Percentiles rank a stretch among this genome's conserved stretches.
These are phyloP conservation scores for Kodamaea nitidulidarum DNA, from an alignment of 805 yeast genomes.

Conservation along the genomic window DNA sequence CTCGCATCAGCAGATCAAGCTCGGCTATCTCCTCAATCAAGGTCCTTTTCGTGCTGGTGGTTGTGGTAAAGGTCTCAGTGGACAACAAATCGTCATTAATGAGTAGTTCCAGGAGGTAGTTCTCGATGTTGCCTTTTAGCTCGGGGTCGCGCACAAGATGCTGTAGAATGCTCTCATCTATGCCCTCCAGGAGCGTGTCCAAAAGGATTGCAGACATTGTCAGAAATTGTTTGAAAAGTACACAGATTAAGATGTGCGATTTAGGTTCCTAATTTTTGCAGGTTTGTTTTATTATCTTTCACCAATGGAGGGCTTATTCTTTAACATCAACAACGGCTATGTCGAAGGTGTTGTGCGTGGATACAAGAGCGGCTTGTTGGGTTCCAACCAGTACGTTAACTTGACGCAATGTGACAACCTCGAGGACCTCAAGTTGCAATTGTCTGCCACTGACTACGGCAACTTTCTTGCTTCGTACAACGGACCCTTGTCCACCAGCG, in stretches of 20 bases:
- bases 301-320: slow-evolving; percentile 86
- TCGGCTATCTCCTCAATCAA: slow-evolving; percentile 72
- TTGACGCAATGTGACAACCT: slow-evolving; percentile 93
- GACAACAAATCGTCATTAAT: slow-evolving; percentile 47
- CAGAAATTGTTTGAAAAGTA: too few relatives aligned
- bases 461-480: slow-evolving; percentile 80
- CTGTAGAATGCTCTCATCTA: slow-evolving; percentile 21
- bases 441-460: slow-evolving; percentile 95
- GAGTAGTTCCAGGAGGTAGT: slow-evolving; percentile 38
- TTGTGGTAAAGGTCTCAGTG: slow-evolving; percentile 39
- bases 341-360: slow-evolving; percentile 96
- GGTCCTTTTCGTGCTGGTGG: slow-evolving; percentile 27
- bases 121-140: slow-evolving; percentile 20
- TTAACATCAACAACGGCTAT: slow-evolving; percentile 86
- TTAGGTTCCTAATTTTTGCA: too few relatives aligned
- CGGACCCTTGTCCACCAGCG: slow-evolving; percentile 76
- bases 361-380: slow-evolving; percentile 77
- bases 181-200: slow-evolving; percentile 25
- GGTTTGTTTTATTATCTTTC: slow-evolving; percentile 1
- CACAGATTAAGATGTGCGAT: too few relatives aligned
- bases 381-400: slow-evolving; percentile 79
- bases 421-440: slow-evolving; percentile 90
- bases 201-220: slow-evolving; percentile 36
- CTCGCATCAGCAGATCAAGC: slow-evolving; percentile 52
- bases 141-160: slow-evolving; percentile 18